These are phyloP conservation scores for Picea glauca DNA, from an alignment of 75 land plant genomes.

Conservation along the genomic window DNA sequence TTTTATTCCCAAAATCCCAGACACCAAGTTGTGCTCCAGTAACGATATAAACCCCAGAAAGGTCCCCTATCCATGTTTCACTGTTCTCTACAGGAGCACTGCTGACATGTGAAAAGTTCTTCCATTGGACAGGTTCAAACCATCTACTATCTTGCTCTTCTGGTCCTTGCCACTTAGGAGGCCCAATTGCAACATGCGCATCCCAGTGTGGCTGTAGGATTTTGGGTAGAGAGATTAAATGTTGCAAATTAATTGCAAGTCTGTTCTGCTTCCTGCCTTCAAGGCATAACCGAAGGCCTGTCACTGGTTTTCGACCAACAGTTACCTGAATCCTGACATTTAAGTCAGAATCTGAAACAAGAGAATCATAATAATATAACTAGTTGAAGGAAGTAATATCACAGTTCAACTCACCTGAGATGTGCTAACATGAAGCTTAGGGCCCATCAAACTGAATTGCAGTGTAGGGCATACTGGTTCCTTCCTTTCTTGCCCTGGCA, in stretches of 20 bases:
- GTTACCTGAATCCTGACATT: slow-evolving; percentile 26
- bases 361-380: neutral
- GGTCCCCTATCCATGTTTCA: slow-evolving; percentile 49
- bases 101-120: slow-evolving; percentile 44
- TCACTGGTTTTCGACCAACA: slow-evolving; percentile 47
- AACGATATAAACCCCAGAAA: slow-evolving; percentile 50
- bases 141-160: slow-evolving; percentile 49
- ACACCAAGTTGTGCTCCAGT: slow-evolving; percentile 70
- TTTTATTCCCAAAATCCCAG: slow-evolving; percentile 73
- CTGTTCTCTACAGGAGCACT: slow-evolving; percentile 42
- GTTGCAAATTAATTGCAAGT: slow-evolving; percentile 42
- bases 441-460: slow-evolving; percentile 55
- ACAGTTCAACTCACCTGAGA: slow-evolving; percentile 25
- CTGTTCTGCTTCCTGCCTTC: slow-evolving; percentile 47
- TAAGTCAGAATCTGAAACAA: slow-evolving; percentile 8
- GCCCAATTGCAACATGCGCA: slow-evolving; percentile 36
- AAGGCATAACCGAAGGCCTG: slow-evolving; percentile 39
- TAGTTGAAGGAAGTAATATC: neutral
- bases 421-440: slow-evolving; percentile 39
- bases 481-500: slow-evolving; percentile 36
- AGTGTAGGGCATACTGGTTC: slow-evolving; percentile 41
- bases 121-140: slow-evolving; percentile 55
- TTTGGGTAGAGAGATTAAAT: slow-evolving; percentile 36
- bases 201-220: slow-evolving; percentile 49
- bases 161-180: slow-evolving; percentile 43